Base-by-base conservation (phyloP, 2,329 filamentous ascomycete species). In the Teratosphaeria gauchensis region DNA sequence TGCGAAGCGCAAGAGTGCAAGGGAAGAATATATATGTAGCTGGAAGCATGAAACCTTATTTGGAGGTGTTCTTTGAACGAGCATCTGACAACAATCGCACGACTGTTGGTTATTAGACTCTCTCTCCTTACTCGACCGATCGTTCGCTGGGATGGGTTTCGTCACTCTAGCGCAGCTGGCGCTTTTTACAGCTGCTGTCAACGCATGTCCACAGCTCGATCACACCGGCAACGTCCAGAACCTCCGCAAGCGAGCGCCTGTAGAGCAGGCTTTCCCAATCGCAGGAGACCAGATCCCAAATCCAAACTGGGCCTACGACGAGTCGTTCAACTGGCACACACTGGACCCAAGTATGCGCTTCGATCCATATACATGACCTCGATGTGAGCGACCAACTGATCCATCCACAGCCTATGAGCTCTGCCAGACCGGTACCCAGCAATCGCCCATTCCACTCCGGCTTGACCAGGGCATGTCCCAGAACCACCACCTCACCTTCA, bases 341-440 rank as follows among this genome's bases (percentile, higher is more conserved):
- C 42, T 48, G 16, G 42, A 48, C 19, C 42, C 42, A 48, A 11
- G 42, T 21, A 21, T 48, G 42, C n/a, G 12, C 35, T 14, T 14
- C 11, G 35, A 16, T 42, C 35, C 12, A 14, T 42, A 28, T 28
- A 28, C 33, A 35, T 35, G 33, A 35, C 6, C n/a, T n/a, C 5
- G 9, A 8, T 3, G 42, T 2, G 9, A 21, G 4, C n/a, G 9
- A 21, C 3, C 42, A 8, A 48, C 42, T 48, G 16, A 48, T 19
- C 42, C 6, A 19, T 9, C 42, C 16, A 6, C 61, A 71, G 73
- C 72, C 51, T 79, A 78, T 63, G 65, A 69, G 5, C 67, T 75
- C 21, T 81, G 79, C 70, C 78, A 80, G 62, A 77, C 74, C 16
- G 78, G 79, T 38, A 79, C 76, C 0, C 75, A 78, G 58, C 79